phyloP scores from a whole-genome alignment of 495 filamentous ascomycete genomes.

The Poronia punctata region DNA sequence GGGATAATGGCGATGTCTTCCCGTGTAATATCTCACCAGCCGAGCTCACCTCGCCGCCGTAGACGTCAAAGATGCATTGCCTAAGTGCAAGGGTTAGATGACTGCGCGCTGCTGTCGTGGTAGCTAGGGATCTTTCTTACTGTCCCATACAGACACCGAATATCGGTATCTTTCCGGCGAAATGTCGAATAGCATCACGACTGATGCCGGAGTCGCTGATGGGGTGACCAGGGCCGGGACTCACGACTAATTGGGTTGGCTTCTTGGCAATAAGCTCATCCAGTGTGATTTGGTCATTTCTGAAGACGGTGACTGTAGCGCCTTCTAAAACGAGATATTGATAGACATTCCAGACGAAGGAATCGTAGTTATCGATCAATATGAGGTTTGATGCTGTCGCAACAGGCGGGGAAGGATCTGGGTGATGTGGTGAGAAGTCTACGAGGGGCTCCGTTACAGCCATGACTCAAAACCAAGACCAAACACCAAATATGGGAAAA shows the following conservation, averaged over 20 bases:
- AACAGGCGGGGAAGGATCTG: constrained; percentile 58
- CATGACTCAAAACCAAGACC: constrained; percentile 26
- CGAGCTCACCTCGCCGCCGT: constrained; percentile 83
- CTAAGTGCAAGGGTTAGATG: constrained; percentile 22
- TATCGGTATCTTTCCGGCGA: constrained; percentile 94
- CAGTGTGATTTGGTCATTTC: constrained; percentile 86
- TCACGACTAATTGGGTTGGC: constrained; percentile 91
- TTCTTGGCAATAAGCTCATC: constrained; percentile 73
- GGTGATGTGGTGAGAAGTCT: constrained; percentile 81
- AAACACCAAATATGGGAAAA: not conserved
- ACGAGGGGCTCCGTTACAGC: constrained; percentile 52
- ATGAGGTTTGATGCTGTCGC: constrained; percentile 81
- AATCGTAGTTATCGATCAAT: constrained; percentile 98
- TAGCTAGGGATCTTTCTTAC: constrained; percentile 39
- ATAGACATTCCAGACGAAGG: constrained; percentile 98
- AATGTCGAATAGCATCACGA: constrained; percentile 81
- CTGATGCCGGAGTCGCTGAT: constrained; percentile 85
- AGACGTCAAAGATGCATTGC: constrained; percentile 90
- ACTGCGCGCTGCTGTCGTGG: not conserved
- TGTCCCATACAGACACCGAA: constrained; percentile 98
- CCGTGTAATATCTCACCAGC: constrained; percentile 96
- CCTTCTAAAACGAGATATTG: constrained; percentile 95
- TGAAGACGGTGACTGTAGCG: constrained; percentile 76
- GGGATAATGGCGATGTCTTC: constrained; percentile 84
- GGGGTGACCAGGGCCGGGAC: constrained; percentile 91